Percentiles rank a stretch among this genome's conserved stretches.
phyloP scores from a whole-genome alignment of 768 basidiomycete species.

The Mycena haematopus region DNA sequence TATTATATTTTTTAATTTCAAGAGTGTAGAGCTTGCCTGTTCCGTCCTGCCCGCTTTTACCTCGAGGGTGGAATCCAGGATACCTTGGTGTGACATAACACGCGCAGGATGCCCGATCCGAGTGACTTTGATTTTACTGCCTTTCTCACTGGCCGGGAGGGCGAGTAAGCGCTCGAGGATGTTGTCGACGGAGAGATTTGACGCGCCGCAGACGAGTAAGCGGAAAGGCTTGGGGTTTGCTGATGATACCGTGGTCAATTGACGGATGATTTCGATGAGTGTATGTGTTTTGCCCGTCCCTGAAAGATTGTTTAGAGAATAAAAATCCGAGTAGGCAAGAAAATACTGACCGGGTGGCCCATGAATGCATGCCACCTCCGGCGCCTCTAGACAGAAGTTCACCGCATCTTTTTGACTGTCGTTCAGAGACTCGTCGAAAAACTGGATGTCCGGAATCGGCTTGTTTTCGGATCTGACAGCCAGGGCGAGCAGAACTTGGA shows the following conservation, averaged over 20 bases:
- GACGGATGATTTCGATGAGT: slow-evolving; percentile 90
- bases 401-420: slow-evolving; percentile 86
- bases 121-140: slow-evolving; percentile 66
- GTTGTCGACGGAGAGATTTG: slow-evolving; percentile 95
- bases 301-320: slow-evolving; percentile 31
- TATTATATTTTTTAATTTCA: not conserved
- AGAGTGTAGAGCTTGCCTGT: slow-evolving; percentile 48
- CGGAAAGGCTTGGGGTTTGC: slow-evolving; percentile 59
- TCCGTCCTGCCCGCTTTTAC: slow-evolving; percentile 77
- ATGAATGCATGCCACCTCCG: slow-evolving; percentile 91
- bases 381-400: slow-evolving; percentile 77
- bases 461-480: slow-evolving; percentile 49
- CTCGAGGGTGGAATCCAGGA: slow-evolving; percentile 75
- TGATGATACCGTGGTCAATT: slow-evolving; percentile 61
- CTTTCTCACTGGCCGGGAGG: slow-evolving; percentile 58
- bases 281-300: slow-evolving; percentile 97
- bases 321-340: not conserved
- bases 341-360: slow-evolving; percentile 83
- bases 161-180: slow-evolving; percentile 85
- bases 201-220: slow-evolving; percentile 90
- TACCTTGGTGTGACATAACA: slow-evolving; percentile 74
- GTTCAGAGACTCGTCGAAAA: slow-evolving; percentile 82
- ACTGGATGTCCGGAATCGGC: slow-evolving; percentile 52
- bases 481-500: slow-evolving; percentile 77
- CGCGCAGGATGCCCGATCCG: slow-evolving; percentile 97